Evolutionary conservation across 352 stramenopile species (phyloP).

Genomic region (Phytophthora niederhauseri): DNA sequence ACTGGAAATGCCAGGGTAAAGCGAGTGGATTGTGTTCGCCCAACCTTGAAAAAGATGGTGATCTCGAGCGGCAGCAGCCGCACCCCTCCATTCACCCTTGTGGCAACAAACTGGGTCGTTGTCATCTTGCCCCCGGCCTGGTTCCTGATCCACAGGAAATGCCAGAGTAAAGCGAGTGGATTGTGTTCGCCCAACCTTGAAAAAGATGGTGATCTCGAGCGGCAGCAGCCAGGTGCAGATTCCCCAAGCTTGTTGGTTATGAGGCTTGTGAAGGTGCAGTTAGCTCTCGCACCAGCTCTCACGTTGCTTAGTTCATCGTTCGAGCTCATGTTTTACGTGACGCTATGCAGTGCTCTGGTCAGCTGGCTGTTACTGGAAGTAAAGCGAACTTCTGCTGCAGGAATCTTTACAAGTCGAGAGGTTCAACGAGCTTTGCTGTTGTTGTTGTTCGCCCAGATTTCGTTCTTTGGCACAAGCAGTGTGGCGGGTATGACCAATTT

Average conservation of each 20-base stretch:
- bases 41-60: slow-evolving; percentile 10
- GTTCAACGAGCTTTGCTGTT: slow-evolving; percentile 72
- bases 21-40: neutral
- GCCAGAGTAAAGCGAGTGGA: neutral
- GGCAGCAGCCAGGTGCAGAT: slow-evolving; percentile 12
- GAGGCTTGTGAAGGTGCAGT: slow-evolving; percentile 50
- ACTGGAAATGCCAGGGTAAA: slow-evolving; percentile 18
- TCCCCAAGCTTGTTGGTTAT: slow-evolving; percentile 12
- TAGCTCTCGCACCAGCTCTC: slow-evolving; percentile 61
- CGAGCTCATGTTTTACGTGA: slow-evolving; percentile 77
- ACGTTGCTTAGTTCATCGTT: slow-evolving; percentile 78
- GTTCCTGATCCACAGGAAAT: slow-evolving; percentile 33
- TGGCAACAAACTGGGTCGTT: slow-evolving; percentile 54
- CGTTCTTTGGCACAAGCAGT: slow-evolving; percentile 85
- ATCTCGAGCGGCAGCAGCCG: too few species aligned
- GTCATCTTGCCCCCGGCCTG: slow-evolving; percentile 38
- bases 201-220: slow-evolving; percentile 17
- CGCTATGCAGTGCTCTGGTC: slow-evolving; percentile 51
- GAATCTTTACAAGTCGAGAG: slow-evolving; percentile 28
- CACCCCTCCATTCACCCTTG: slow-evolving; percentile 40
- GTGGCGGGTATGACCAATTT: slow-evolving; percentile 86
- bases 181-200: slow-evolving; percentile 12
- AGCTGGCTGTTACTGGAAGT: slow-evolving; percentile 68
- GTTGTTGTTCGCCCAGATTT: slow-evolving; percentile 75
- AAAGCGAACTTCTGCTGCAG: slow-evolving; percentile 1